Evolutionary conservation across 208 protist genomes (phyloP), one percentile per base, ranked within the genome.

Genomic region (Cochliopodium minus): DNA sequence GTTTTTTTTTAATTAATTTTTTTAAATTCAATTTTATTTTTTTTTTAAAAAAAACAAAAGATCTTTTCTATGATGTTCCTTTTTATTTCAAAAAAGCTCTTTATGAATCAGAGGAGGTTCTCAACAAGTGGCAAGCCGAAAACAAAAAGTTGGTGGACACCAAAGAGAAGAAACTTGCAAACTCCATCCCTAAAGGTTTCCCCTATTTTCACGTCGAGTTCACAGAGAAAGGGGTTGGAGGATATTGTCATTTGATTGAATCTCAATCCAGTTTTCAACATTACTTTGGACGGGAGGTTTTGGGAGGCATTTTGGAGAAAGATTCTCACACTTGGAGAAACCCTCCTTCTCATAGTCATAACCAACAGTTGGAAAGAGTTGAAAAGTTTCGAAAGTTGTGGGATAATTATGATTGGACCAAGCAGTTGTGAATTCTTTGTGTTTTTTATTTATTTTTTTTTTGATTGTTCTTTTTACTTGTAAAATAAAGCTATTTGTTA

Each of bases 141-240:
- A 55, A 55, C 20, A 28, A 25, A 20, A 39, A 32, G 11, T 22
- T 55, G 0, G 42, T 55, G n/a, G 50, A 55, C 2, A 55, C 50
- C 5, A 55, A 11, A 42, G 50, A 34, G 23, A 55, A 32, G 20
- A 34, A 34, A 23, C 39, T 55, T 10, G 17, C 26, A 2, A 38
- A 20, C n/a, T 30, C n/a, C 11, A 20, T 55, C 17, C 50, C 50
- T 20, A 42, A 42, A 32, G 50, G 15, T n/a, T 55, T 55, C 20
- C 33, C 50, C 20, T 55, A 55, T 15, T 55, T 55, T 10, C 50
- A 55, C 30, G 50, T 55, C 25, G 50, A 55, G 30, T 55, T 55
- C 30, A n/a, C n/a, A n/a, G n/a, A n/a, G n/a, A n/a, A n/a, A n/a
- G 22, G 10, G 22, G 1, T 42, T 2, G 50, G 50, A 22, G 50